Percentiles rank a stretch among this genome's conserved stretches.
Conservation (phyloP, 495 filamentous ascomycete genomes). For the Penicillium longicatenatum region DNA sequence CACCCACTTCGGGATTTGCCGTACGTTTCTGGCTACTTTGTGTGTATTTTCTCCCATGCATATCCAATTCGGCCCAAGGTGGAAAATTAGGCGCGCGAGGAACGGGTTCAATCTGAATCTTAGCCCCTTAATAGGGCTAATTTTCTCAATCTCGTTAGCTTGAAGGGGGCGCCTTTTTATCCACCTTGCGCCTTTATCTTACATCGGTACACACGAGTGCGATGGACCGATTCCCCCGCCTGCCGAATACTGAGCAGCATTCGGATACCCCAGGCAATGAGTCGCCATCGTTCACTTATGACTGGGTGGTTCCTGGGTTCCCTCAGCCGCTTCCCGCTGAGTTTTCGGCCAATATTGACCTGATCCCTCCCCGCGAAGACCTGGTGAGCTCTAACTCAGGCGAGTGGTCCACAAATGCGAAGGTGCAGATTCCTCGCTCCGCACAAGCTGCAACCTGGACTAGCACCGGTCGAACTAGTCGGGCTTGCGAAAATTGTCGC, state of each 20-base stretch:
- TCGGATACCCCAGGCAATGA: conserved; percentile 28
- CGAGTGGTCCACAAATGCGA: conserved; percentile 30
- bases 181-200: conserved; percentile 6
- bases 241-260: conserved; percentile 21
- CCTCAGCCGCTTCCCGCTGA: conserved; percentile 16
- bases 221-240: conserved; percentile 29
- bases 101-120: background rate
- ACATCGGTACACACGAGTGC: conserved; percentile 20
- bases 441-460: conserved; percentile 28
- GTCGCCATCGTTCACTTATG: conserved; percentile 13
- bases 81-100: conserved; percentile 2
- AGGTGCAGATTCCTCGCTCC: conserved; percentile 44
- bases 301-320: conserved; percentile 23
- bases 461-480: conserved; percentile 45
- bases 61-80: background rate
- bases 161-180: conserved; percentile 1
- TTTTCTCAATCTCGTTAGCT: conserved; percentile 11
- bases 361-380: conserved; percentile 19
- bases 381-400: conserved; percentile 11
- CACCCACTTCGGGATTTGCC: conserved; percentile 14
- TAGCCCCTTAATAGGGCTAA: conserved; percentile 11
- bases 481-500: conserved; percentile 73
- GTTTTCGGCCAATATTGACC: conserved; percentile 19
- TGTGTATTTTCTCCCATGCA: conserved; percentile 9
- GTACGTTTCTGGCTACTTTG: conserved; percentile 7